Percentiles rank a stretch among this genome's conserved stretches.
These are phyloP conservation scores for Pinus taeda DNA, from an alignment of 75 land plant genomes.

Conservation along the genomic window DNA sequence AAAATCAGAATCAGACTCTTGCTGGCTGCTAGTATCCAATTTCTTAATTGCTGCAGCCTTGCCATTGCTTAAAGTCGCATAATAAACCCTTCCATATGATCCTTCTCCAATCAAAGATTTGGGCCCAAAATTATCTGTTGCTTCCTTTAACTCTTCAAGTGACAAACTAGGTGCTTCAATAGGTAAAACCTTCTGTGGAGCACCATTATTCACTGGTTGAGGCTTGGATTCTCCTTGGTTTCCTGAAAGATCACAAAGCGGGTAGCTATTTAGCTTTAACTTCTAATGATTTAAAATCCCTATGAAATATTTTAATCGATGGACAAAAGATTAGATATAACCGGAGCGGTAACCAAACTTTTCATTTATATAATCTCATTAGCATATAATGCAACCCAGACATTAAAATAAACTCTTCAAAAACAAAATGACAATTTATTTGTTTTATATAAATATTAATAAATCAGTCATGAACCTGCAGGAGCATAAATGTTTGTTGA, in stretches of 20 bases:
- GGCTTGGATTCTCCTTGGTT: constrained; percentile 22
- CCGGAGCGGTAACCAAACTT: too few relatives aligned
- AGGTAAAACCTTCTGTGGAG: constrained; percentile 22
- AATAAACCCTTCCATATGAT: constrained; percentile 83
- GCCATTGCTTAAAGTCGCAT: constrained; percentile 44
- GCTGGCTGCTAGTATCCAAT: constrained; percentile 43
- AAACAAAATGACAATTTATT: too few relatives aligned
- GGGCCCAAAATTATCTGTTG: constrained; percentile 76
- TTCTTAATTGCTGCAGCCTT: constrained; percentile 68
- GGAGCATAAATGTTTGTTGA: too few relatives aligned
- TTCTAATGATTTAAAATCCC: too few relatives aligned
- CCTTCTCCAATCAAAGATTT: constrained; percentile 80
- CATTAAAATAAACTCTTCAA: too few relatives aligned
- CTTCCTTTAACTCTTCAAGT: constrained; percentile 60
- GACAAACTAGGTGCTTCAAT: constrained; percentile 55
- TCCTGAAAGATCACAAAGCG: constrained; percentile 3
- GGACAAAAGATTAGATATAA: too few relatives aligned
- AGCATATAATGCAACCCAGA: too few relatives aligned
- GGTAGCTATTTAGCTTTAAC: too few relatives aligned
- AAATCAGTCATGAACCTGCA: too few relatives aligned
- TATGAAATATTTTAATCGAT: too few relatives aligned
- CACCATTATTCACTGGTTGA: constrained; percentile 16
- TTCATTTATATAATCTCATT: too few relatives aligned
- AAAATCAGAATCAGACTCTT: not conserved
- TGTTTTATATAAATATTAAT: too few relatives aligned